Evolutionary conservation across 2,329 filamentous ascomycete species (phyloP).

Genomic region (Cercospora sp.): DNA sequence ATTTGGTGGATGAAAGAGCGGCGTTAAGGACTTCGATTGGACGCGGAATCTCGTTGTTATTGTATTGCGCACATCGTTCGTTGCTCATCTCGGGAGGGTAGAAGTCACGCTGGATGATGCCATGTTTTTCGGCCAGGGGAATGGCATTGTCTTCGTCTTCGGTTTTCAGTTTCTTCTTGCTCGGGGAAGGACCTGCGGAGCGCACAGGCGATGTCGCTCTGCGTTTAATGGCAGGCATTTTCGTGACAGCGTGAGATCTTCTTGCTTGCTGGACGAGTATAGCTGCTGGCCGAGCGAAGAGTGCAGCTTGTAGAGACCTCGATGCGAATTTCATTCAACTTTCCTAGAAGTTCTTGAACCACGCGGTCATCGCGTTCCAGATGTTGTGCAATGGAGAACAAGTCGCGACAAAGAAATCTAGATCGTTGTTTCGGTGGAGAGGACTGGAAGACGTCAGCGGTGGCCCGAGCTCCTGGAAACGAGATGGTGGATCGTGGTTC

Average conservation of each 20-base stretch:
- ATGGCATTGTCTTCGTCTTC: constrained; percentile 23
- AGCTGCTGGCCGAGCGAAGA: background rate
- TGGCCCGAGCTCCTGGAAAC: background rate
- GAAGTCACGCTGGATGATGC: constrained; percentile 58
- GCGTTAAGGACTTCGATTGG: constrained; percentile 69
- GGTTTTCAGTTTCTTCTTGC: constrained; percentile 26
- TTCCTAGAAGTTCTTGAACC: background rate
- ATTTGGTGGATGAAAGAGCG: constrained; percentile 62
- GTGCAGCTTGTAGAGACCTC: background rate
- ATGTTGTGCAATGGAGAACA: background rate
- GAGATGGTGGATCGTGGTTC: constrained; percentile 8
- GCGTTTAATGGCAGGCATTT: constrained; percentile 33
- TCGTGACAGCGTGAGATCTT: background rate
- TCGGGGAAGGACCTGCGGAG: constrained; percentile 18
- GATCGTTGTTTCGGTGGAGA: background rate
- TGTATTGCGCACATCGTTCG: constrained; percentile 72
- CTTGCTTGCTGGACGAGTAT: background rate
- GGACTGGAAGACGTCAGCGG: constrained; percentile 1
- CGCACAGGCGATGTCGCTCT: constrained; percentile 37
- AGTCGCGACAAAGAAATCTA: background rate
- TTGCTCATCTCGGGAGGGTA: constrained; percentile 88
- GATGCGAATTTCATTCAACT: background rate
- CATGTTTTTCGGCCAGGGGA: constrained; percentile 39
- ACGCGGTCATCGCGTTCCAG: background rate
- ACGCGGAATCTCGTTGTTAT: constrained; percentile 64